These are phyloP conservation scores for Phaeotremella skinneri DNA, from an alignment of 768 basidiomycete genomes.

Conservation along the genomic window DNA sequence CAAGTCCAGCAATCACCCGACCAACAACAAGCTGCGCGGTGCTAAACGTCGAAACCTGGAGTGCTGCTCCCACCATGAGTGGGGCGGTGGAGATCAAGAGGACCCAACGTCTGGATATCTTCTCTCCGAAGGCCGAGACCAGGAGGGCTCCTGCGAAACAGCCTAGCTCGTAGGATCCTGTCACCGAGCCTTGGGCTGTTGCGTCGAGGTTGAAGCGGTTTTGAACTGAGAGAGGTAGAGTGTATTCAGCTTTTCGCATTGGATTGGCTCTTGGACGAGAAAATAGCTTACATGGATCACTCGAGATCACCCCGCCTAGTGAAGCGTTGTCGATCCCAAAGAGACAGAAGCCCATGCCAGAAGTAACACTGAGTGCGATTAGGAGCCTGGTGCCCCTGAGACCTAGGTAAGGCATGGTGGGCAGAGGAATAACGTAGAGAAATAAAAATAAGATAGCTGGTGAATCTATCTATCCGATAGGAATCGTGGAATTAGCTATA, in stretches of 20 bases:
- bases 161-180: constrained; percentile 17
- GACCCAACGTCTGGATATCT: constrained; percentile 10
- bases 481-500: too few relatives aligned
- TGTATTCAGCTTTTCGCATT: not conserved
- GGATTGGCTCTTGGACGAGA: not conserved
- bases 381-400: constrained; percentile 21
- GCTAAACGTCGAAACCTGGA: constrained; percentile 14
- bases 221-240: constrained; percentile 15
- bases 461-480: too few relatives aligned
- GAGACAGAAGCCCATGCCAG: constrained; percentile 20
- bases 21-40: constrained; percentile 19
- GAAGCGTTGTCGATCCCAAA: constrained; percentile 23
- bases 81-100: constrained; percentile 14
- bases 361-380: constrained; percentile 16
- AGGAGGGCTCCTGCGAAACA: constrained; percentile 20
- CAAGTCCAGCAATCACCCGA: constrained; percentile 18
- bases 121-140: constrained; percentile 14
- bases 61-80: constrained; percentile 11
- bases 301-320: constrained; percentile 17
- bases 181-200: constrained; percentile 17
- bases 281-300: constrained; percentile 17
- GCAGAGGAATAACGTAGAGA: too few relatives aligned
- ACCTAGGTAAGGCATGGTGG: constrained; percentile 18
- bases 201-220: constrained; percentile 12
- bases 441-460: too few relatives aligned